Evolutionary conservation across 2,329 filamentous ascomycete species (phyloP).

Genomic region (Fusarium phyllophilum): DNA sequence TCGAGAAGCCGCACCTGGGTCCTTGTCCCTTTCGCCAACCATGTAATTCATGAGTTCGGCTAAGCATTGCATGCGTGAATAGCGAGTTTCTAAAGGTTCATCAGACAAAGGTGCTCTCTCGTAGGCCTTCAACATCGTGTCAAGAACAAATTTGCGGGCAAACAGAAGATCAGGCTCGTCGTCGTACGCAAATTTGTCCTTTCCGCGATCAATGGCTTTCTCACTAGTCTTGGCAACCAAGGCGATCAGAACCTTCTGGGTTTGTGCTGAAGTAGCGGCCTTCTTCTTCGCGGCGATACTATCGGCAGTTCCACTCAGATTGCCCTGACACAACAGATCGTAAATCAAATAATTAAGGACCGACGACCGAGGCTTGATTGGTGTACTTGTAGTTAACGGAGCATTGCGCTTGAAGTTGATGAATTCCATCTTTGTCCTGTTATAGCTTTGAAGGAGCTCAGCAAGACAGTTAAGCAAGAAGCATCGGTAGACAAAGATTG

Average conservation of each 20-base stretch:
- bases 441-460: slow-evolving; percentile 91
- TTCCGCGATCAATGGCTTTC: slow-evolving; percentile 67
- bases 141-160: slow-evolving; percentile 92
- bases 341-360: slow-evolving; percentile 94
- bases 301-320: slow-evolving; percentile 75
- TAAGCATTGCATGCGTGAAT: slow-evolving; percentile 85
- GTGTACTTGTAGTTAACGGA: slow-evolving; percentile 83
- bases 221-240: slow-evolving; percentile 90
- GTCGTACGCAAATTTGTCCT: slow-evolving; percentile 72
- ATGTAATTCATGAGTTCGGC: slow-evolving; percentile 94
- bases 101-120: slow-evolving; percentile 84
- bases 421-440: slow-evolving; percentile 95
- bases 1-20: slow-evolving; percentile 57
- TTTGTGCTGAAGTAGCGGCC: slow-evolving; percentile 83
- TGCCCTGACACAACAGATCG: slow-evolving; percentile 72
- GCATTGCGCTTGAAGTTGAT: slow-evolving; percentile 98
- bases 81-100: slow-evolving; percentile 85
- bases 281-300: slow-evolving; percentile 85
- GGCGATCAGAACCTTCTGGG: slow-evolving; percentile 86
- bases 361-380: slow-evolving; percentile 91
- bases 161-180: slow-evolving; percentile 88
- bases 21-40: slow-evolving; percentile 81
- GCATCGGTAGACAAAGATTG: slow-evolving; percentile 95
- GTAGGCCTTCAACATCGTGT: slow-evolving; percentile 91
- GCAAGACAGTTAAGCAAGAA: slow-evolving; percentile 93